Evolutionary conservation across 1,284 basidiomycete species (phyloP).

Genomic region (Chalciporus sp.): DNA sequence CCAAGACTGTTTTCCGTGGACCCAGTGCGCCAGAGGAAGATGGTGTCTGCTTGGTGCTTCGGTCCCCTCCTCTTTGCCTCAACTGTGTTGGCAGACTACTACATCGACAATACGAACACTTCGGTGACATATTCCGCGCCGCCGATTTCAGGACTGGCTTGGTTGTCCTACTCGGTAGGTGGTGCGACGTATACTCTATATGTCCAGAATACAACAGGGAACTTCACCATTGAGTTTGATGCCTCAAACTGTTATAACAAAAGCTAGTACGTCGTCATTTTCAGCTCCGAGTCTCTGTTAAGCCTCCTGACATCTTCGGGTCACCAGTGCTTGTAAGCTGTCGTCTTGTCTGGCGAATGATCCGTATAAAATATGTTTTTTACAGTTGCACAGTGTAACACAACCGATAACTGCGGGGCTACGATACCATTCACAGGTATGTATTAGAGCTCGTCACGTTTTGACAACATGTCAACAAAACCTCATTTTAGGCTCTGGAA

Average conservation of each 20-base stretch:
- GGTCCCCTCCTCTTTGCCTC: conserved; percentile 14
- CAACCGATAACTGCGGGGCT: conserved; percentile 18
- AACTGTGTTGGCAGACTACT: conserved; percentile 19
- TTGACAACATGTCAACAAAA: neutral
- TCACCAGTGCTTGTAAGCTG: conserved; percentile 21
- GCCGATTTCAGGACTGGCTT: conserved; percentile 13
- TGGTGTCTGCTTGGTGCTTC: conserved; percentile 7
- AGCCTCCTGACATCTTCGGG: conserved; percentile 1
- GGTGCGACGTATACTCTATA: conserved; percentile 3
- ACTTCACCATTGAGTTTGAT: conserved; percentile 16
- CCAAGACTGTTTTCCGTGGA: neutral
- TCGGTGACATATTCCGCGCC: conserved; percentile 20
- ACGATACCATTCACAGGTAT: conserved; percentile 27
- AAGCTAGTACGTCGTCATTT: conserved; percentile 23
- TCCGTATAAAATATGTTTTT: neutral
- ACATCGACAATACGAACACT: conserved; percentile 26
- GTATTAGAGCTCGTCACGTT: neutral
- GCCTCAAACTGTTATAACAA: conserved; percentile 25
- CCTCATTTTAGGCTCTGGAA: conserved; percentile 23
- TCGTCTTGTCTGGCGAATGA: neutral
- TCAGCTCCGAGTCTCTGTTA: neutral
- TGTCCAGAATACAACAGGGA: conserved; percentile 25
- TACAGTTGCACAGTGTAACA: conserved; percentile 22
- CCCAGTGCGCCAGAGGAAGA: conserved; percentile 1
- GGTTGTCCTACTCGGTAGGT: conserved; percentile 14